Evolutionary conservation across 2,329 filamentous ascomycete genomes (phyloP).

Genomic region (Periconia digitata): DNA sequence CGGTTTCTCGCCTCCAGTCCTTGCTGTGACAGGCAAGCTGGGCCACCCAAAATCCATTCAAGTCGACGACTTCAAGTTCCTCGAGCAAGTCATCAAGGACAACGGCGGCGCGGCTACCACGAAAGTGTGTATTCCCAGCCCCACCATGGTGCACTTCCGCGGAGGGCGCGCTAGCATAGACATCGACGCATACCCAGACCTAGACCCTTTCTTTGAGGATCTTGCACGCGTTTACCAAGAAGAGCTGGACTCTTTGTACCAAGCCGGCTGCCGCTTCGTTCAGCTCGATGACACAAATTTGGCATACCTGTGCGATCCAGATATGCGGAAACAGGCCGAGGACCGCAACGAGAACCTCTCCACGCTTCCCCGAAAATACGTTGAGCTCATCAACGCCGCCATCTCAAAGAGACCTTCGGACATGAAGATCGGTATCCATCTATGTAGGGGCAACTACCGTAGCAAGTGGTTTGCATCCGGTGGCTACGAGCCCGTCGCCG

Average conservation of each 20-base stretch:
- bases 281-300: conserved; percentile 63
- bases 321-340: conserved; percentile 57
- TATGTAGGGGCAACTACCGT: conserved; percentile 61
- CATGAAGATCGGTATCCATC: conserved; percentile 59
- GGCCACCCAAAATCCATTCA: conserved; percentile 57
- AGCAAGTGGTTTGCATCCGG: conserved; percentile 61
- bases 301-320: conserved; percentile 60
- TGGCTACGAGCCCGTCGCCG: conserved; percentile 60
- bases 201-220: conserved; percentile 60
- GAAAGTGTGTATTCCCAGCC: conserved; percentile 61
- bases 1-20: conserved; percentile 56
- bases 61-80: conserved; percentile 59
- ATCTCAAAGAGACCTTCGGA: conserved; percentile 56
- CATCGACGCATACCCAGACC: conserved; percentile 55
- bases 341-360: conserved; percentile 55
- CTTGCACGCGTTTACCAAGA: conserved; percentile 58
- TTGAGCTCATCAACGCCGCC: conserved; percentile 57
- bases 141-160: conserved; percentile 64
- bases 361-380: conserved; percentile 55
- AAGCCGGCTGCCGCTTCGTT: conserved; percentile 58
- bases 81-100: conserved; percentile 51
- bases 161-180: conserved; percentile 57
- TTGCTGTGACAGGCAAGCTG: conserved; percentile 57
- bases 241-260: conserved; percentile 57
- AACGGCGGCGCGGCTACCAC: conserved; percentile 45